Conservation (phyloP, 805 yeast genomes). For the Torulaspora maleeae region DNA sequence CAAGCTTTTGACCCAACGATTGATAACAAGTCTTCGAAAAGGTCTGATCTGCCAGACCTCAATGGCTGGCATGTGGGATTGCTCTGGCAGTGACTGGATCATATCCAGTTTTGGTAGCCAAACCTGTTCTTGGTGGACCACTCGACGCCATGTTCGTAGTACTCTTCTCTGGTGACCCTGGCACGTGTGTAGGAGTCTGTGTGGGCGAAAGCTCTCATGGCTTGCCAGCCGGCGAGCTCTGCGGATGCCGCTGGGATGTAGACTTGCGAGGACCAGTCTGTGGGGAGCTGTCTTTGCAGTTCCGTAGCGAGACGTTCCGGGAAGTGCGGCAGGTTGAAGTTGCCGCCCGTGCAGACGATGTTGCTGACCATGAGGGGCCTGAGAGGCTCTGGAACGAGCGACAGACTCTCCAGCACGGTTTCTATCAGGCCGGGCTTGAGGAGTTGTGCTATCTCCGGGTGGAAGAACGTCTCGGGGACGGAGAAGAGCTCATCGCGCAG, state of each 20-base stretch:
- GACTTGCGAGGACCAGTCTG: conserved; percentile 61
- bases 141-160: conserved; percentile 71
- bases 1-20: conserved; percentile 1
- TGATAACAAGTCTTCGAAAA: not conserved
- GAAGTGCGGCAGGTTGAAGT: conserved; percentile 65
- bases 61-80: not conserved
- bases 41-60: not conserved
- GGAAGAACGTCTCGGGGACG: conserved; percentile 80
- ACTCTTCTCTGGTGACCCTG: conserved; percentile 71
- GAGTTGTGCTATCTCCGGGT: conserved; percentile 76
- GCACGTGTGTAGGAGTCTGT: conserved; percentile 43
- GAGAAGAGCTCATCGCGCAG: conserved; percentile 83
- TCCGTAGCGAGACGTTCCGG: conserved; percentile 56
- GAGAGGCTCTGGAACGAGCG: conserved; percentile 64
- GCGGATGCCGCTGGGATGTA: conserved; percentile 34
- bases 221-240: conserved; percentile 51
- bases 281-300: conserved; percentile 62
- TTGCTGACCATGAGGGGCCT: conserved; percentile 76
- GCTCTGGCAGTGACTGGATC: not conserved
- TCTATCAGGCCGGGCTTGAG: conserved; percentile 75
- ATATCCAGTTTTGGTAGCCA: conserved; percentile 39
- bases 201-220: conserved; percentile 46
- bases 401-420: conserved; percentile 61
- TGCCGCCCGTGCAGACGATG: conserved; percentile 79
- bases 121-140: conserved; percentile 42